Conservation (phyloP, 2,329 filamentous ascomycete genomes). For the Cadophora luteo-olivacea region DNA sequence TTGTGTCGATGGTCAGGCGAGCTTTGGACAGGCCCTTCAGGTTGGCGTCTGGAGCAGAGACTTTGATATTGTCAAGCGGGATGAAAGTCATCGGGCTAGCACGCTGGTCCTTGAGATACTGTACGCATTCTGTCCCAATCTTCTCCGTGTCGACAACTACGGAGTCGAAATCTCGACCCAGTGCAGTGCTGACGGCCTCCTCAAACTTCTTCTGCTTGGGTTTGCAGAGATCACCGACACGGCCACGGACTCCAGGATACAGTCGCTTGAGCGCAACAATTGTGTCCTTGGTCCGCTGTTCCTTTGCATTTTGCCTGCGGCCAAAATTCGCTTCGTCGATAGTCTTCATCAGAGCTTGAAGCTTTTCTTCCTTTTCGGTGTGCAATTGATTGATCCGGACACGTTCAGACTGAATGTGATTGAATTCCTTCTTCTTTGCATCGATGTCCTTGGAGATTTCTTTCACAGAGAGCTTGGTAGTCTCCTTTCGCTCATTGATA, state of each 20-base stretch:
- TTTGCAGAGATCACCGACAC: conserved; percentile 89
- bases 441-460: conserved; percentile 80
- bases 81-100: conserved; percentile 92
- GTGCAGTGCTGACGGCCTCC: conserved; percentile 88
- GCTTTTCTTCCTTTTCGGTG: conserved; percentile 90
- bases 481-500: conserved; percentile 71
- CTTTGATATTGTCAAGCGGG: conserved; percentile 95
- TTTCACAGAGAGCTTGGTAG: conserved; percentile 67
- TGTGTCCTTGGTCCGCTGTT: conserved; percentile 80
- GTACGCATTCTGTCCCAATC: conserved; percentile 90
- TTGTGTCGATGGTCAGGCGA: conserved; percentile 91
- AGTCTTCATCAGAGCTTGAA: conserved; percentile 80
- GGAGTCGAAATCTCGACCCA: conserved; percentile 92
- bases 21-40: conserved; percentile 88
- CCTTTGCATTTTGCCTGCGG: conserved; percentile 83
- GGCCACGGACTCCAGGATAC: conserved; percentile 89
- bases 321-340: conserved; percentile 87
- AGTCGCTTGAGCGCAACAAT: conserved; percentile 87
- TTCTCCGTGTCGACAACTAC: conserved; percentile 96
- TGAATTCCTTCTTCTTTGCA: conserved; percentile 88
- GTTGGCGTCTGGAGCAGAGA: conserved; percentile 87
- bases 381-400: conserved; percentile 80
- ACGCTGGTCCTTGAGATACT: conserved; percentile 90
- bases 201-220: conserved; percentile 98
- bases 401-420: conserved; percentile 83